phyloP scores from a whole-genome alignment of 1,284 basidiomycete species.

The Cryptococcus amylolentus region DNA sequence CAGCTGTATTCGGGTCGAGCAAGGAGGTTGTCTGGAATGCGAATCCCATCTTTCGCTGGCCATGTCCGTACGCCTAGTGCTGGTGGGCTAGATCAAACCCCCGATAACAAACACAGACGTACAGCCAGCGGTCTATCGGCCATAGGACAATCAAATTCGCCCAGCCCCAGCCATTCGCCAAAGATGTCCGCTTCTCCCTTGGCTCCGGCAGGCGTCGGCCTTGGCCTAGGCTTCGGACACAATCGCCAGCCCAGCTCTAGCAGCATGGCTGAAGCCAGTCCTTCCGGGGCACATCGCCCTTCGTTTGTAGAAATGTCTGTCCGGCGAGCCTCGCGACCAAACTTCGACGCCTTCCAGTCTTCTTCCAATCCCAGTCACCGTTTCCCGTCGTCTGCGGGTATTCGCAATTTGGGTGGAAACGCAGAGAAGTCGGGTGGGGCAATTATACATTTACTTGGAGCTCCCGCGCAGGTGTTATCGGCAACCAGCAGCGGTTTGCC shows the following conservation, averaged over 20 bases:
- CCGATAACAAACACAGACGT: not conserved
- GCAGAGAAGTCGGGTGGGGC: conserved; percentile 22
- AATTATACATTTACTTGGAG: conserved; percentile 38
- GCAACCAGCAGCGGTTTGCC: conserved; percentile 19
- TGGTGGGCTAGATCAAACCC: not conserved
- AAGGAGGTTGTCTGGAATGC: conserved; percentile 13
- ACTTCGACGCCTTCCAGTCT: conserved; percentile 24
- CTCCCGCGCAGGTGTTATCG: conserved; percentile 24
- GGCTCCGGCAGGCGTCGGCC: not conserved
- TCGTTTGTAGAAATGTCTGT: conserved; percentile 35
- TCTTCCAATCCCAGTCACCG: conserved; percentile 19
- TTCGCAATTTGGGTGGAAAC: conserved; percentile 7
- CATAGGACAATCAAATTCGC: not conserved
- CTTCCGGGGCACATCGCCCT: conserved; percentile 17
- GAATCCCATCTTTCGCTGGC: conserved; percentile 17
- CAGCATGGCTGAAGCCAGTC: not conserved
- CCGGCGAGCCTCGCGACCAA: conserved; percentile 29
- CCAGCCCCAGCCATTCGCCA: not conserved
- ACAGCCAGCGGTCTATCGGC: not conserved
- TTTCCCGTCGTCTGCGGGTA: conserved; percentile 34
- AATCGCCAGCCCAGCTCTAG: conserved; percentile 13
- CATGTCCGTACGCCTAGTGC: conserved; percentile 5
- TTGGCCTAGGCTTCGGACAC: conserved; percentile 7
- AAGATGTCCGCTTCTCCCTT: not conserved
- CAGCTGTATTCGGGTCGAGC: conserved; percentile 13